Percentiles rank a stretch among this genome's conserved stretches.
Evolutionary conservation across 805 yeast genomes (phyloP).

Genomic region (Candida anglica): DNA sequence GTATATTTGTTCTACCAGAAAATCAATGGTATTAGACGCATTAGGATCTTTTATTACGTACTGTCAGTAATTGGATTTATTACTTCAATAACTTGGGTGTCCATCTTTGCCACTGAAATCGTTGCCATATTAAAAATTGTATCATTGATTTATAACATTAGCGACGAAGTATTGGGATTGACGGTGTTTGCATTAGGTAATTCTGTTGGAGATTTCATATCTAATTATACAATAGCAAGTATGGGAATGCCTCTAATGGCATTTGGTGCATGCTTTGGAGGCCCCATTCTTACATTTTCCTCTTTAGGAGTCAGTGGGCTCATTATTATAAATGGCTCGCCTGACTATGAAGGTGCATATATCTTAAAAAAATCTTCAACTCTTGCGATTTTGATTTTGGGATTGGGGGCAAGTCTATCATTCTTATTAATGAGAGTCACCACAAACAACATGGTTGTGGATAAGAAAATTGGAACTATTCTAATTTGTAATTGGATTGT

Average conservation of each 20-base stretch:
- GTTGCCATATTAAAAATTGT: constrained; percentile 60
- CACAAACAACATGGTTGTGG: constrained; percentile 28
- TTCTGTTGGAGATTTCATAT: constrained; percentile 84
- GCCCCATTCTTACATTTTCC: constrained; percentile 77
- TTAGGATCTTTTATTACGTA: constrained; percentile 5
- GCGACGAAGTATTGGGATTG: constrained; percentile 79
- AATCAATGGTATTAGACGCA: not conserved
- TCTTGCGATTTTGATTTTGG: constrained; percentile 14
- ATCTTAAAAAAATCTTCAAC: constrained; percentile 15
- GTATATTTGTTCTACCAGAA: constrained; percentile 2
- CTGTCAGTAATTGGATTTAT: constrained; percentile 57
- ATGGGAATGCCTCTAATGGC: constrained; percentile 89
- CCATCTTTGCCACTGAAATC: constrained; percentile 66
- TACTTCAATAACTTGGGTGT: constrained; percentile 63
- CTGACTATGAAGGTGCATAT: constrained; percentile 9
- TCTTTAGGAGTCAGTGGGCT: constrained; percentile 80
- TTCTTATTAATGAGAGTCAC: constrained; percentile 17
- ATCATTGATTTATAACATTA: constrained; percentile 54
- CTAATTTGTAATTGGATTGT: constrained; percentile 28
- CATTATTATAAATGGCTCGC: constrained; percentile 10
- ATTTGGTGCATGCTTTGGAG: constrained; percentile 92
- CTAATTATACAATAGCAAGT: constrained; percentile 74
- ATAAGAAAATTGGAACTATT: constrained; percentile 26
- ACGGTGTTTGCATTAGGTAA: constrained; percentile 92
- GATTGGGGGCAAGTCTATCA: constrained; percentile 18